These are phyloP conservation scores for Nitzschia inconspicua DNA, from an alignment of 108 stramenopile species.

Conservation along the genomic window DNA sequence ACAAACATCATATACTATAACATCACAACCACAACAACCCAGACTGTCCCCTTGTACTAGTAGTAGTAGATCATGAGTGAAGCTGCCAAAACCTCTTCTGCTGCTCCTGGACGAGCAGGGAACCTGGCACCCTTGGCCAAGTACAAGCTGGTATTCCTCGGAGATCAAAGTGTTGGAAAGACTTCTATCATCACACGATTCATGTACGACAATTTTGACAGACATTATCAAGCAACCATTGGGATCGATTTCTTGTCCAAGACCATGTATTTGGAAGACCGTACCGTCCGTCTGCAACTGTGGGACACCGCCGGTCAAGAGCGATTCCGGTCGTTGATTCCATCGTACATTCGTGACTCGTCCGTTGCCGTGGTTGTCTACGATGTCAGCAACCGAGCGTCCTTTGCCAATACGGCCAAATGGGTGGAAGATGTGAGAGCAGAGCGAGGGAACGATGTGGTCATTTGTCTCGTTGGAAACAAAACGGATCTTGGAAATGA, in stretches of 20 bases:
- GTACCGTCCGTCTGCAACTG: conserved; percentile 97
- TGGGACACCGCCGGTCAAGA: conserved; percentile 99
- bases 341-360: conserved; percentile 98
- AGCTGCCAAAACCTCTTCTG: too few species aligned
- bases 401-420: conserved; percentile 95
- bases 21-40: too few species aligned
- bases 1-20: too few species aligned
- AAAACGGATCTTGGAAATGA: conserved; percentile 98
- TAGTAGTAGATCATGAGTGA: conserved; percentile 11
- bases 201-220: conserved; percentile 95
- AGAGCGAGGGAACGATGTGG: conserved; percentile 96
- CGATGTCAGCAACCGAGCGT: conserved; percentile 96
- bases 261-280: conserved; percentile 97
- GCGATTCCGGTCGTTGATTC: conserved; percentile 91
- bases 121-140: conserved; percentile 88
- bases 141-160: conserved; percentile 99
- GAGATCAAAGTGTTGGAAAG: conserved; percentile 99
- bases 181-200: conserved; percentile 99
- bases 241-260: conserved; percentile 99
- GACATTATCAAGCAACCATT: conserved; percentile 98
- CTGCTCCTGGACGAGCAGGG: conserved; percentile 31
- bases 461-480: conserved; percentile 98
- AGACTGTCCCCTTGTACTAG: too few species aligned
- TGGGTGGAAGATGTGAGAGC: conserved; percentile 99
- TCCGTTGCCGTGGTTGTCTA: conserved; percentile 98